Base-by-base conservation (phyloP, 306 rosid genomes). In the Notholithocarpus densiflorus region DNA sequence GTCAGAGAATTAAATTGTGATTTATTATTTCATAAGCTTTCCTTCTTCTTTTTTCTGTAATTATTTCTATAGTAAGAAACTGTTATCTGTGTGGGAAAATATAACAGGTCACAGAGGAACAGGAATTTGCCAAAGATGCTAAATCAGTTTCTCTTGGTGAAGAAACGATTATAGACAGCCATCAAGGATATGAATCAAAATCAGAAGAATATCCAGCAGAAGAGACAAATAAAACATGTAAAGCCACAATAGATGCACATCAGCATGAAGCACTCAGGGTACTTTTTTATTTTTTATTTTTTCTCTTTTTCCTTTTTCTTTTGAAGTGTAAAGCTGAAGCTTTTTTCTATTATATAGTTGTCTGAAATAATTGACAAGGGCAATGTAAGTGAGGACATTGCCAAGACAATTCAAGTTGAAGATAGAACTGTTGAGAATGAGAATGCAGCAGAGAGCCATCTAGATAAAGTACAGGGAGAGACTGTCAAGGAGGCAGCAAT, bases 31-130 rank as follows among this genome's bases (percentile, higher is more conserved):
- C 45, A 34, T 9, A 37, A 68, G 72, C 37, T 43, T 56, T 18
- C 9, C 20, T 73, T 13, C 21, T 80, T 20, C 45, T 17, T 31
- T 43, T 26, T 62, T 12, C 29, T 62, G 19, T 27, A 27, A 66
- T 11, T 64, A 10, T 31, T 27, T 23, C 55, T 66, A 5, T 17
- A 5, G 18, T 32, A n/a, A n/a, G 23, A 57, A n/a, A 51, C 23
- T 59, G 53, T 5, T 51, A 53, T 60, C 74, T 51, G 1, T 1
- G n/a, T 19, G 54, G 62, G 18, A 75, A 51, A 70, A 32, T 74
- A 40, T 66, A 3, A 70, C 80, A 83, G 86, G 74, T 40, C 70
- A 20, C 3, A 68, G 71, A 83, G 56, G 77, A 62, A 37, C 71
- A 70, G 60, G 69, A 75, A 60, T 23, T 75, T 54, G 23, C 59